Evolutionary conservation across 176 grass and related monocot genomes (phyloP).

Genomic region (Oryza australiensis): DNA sequence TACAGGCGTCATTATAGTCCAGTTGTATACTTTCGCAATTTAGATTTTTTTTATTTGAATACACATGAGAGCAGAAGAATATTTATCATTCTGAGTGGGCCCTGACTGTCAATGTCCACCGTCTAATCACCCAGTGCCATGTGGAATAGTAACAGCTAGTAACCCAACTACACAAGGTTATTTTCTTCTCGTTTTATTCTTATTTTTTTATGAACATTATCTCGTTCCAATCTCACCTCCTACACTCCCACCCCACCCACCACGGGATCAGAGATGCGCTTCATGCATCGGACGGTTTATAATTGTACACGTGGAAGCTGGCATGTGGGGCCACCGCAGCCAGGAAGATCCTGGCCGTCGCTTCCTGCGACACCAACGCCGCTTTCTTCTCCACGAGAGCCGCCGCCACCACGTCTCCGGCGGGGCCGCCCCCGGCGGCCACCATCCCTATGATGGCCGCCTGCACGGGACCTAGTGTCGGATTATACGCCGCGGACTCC

Average conservation of each 20-base stretch:
- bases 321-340: constrained; percentile 62
- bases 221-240: constrained; percentile 34
- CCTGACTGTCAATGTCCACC: constrained; percentile 3
- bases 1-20: background rate
- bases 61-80: constrained; percentile 28
- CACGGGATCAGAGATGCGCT: background rate
- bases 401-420: constrained; percentile 55
- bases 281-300: constrained; percentile 56
- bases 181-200: constrained; percentile 36
- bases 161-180: constrained; percentile 32
- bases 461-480: constrained; percentile 87
- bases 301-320: constrained; percentile 79
- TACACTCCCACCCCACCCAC: background rate
- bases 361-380: constrained; percentile 64
- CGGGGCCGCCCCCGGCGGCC: constrained; percentile 26
- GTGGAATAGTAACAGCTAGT: constrained; percentile 39
- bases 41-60: background rate
- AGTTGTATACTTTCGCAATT: background rate
- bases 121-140: constrained; percentile 11
- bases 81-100: background rate
- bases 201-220: constrained; percentile 49
- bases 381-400: constrained; percentile 79
- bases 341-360: constrained; percentile 79
- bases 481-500: constrained; percentile 91
- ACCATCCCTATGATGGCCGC: constrained; percentile 74